Evolutionary conservation across 257 asterid species (phyloP).

Genomic region (Przewalskia tangutica): DNA sequence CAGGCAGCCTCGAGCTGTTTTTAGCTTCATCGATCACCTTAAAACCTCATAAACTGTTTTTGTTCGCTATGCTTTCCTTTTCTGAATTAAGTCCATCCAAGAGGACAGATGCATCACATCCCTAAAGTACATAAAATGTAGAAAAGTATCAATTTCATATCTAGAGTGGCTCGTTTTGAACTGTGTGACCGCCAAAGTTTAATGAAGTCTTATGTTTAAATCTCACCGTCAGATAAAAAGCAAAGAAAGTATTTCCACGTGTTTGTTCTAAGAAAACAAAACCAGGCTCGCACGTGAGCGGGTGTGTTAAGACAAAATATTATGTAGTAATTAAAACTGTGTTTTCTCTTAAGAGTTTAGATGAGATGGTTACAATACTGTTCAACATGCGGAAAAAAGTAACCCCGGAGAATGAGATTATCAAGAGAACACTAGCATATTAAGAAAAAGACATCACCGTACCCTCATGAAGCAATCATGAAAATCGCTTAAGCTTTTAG

Average conservation of each 20-base stretch:
- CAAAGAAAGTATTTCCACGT: not conserved
- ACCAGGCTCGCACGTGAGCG: too few species aligned
- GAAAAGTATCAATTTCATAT: not conserved
- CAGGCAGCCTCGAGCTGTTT: slow-evolving; percentile 34
- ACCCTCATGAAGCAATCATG: slow-evolving; percentile 77
- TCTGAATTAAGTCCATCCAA: slow-evolving; percentile 33
- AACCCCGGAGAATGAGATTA: not conserved
- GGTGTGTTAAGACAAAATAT: not conserved
- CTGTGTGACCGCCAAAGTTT: not conserved
- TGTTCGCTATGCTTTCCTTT: slow-evolving; percentile 32
- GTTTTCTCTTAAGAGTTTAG: not conserved
- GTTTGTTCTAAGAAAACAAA: too few species aligned
- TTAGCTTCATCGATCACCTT: slow-evolving; percentile 54
- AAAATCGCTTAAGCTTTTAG: not conserved
- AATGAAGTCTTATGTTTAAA: not conserved
- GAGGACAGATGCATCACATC: slow-evolving; percentile 50
- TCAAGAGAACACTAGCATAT: not conserved
- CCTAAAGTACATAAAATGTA: slow-evolving; percentile 15
- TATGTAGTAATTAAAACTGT: not conserved
- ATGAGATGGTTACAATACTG: not conserved
- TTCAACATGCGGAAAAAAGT: not conserved
- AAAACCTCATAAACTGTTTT: slow-evolving; percentile 46
- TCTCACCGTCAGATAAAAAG: not conserved
- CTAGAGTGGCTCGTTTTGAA: not conserved
- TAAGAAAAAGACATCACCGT: not conserved